These are phyloP conservation scores for Rhodotorula sp. DNA, from an alignment of 1,284 basidiomycete species.

Conservation along the genomic window DNA sequence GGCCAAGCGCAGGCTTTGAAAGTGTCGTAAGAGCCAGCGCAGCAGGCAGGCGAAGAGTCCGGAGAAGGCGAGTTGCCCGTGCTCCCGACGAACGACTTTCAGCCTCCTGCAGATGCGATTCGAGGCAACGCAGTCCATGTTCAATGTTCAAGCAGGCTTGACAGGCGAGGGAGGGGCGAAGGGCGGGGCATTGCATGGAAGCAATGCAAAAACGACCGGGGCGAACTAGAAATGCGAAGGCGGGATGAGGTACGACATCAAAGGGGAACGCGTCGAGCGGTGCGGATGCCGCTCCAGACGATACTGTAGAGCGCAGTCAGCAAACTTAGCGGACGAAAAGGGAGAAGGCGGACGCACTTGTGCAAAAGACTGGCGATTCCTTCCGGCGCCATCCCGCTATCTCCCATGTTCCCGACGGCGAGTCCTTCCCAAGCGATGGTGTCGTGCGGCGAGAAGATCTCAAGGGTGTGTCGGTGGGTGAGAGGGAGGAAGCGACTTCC, in stretches of 20 bases:
- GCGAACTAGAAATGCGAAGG: background rate
- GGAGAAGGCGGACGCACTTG: conserved; percentile 9
- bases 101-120: too few species aligned
- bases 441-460: conserved; percentile 7
- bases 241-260: conserved; percentile 6
- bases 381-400: conserved; percentile 26
- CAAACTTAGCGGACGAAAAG: too few species aligned
- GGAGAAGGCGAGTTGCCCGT: too few species aligned
- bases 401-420: background rate
- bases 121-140: too few species aligned
- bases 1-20: too few species aligned
- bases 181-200: too few species aligned
- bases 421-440: conserved; percentile 14
- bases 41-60: too few species aligned
- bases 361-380: conserved; percentile 18
- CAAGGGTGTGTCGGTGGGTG: conserved; percentile 17
- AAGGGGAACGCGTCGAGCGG: conserved; percentile 32
- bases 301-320: conserved; percentile 15
- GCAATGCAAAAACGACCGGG: too few species aligned
- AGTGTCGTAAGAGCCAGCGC: too few species aligned
- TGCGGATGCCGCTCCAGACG: conserved; percentile 36
- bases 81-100: too few species aligned
- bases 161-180: too few species aligned
- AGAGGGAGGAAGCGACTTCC: conserved; percentile 16
- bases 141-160: too few species aligned